Evolutionary conservation across 1,139 yeast genomes (phyloP).

Genomic region (Zygosaccharomyces pseudobailii): DNA sequence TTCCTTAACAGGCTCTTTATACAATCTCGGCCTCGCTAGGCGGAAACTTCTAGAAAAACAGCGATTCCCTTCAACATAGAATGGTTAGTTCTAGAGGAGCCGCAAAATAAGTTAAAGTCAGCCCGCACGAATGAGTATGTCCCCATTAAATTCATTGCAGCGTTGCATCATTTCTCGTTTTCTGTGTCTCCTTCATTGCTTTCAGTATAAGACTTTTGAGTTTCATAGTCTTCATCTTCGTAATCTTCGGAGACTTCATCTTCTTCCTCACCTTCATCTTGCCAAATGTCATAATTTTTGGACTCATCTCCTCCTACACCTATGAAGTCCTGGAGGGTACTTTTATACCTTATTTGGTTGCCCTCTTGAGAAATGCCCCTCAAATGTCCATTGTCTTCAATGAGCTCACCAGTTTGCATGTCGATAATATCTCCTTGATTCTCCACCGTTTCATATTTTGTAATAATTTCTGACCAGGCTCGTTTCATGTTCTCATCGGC

Average conservation of each 20-base stretch:
- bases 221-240: slow-evolving; percentile 8
- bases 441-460: slow-evolving; percentile 48
- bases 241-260: slow-evolving; percentile 15
- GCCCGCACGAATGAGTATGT: too few species aligned
- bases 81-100: background rate
- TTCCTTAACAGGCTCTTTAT: background rate
- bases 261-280: slow-evolving; percentile 14
- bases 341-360: slow-evolving; percentile 16
- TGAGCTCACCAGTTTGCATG: slow-evolving; percentile 52
- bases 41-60: slow-evolving; percentile 6
- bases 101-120: too few species aligned
- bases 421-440: slow-evolving; percentile 68
- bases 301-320: slow-evolving; percentile 3
- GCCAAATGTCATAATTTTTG: slow-evolving; percentile 10
- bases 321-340: slow-evolving; percentile 23
- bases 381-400: slow-evolving; percentile 62
- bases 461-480: slow-evolving; percentile 52
- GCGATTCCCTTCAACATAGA: background rate
- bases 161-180: background rate
- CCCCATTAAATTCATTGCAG: too few species aligned
- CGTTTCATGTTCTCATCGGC: slow-evolving; percentile 37
- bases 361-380: slow-evolving; percentile 23
- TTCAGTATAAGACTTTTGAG: background rate
- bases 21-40: slow-evolving; percentile 1
- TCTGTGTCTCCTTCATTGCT: slow-evolving; percentile 9